These are phyloP conservation scores for Podaxis rugospora DNA, from an alignment of 768 basidiomycete genomes.

Conservation along the genomic window DNA sequence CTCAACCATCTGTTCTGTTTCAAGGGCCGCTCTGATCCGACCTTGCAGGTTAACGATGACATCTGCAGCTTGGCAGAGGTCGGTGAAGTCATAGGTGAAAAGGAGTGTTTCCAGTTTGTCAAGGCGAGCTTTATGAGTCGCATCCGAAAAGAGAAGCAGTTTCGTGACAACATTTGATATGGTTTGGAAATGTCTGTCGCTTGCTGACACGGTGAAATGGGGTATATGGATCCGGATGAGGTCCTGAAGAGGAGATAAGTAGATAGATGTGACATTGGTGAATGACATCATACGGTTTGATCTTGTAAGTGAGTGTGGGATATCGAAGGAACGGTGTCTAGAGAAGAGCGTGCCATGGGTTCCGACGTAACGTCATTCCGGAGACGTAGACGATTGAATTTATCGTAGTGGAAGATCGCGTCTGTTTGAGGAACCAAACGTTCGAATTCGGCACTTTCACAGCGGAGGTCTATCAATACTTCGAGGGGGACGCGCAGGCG, in stretches of 20 bases:
- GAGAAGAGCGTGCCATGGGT: slow-evolving; percentile 27
- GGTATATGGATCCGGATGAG: slow-evolving; percentile 79
- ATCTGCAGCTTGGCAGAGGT: slow-evolving; percentile 63
- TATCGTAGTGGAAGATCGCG: slow-evolving; percentile 84
- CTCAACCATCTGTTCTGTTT: slow-evolving; percentile 41
- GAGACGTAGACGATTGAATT: slow-evolving; percentile 87
- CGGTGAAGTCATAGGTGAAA: slow-evolving; percentile 86
- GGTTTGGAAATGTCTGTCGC: slow-evolving; percentile 74
- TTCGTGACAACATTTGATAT: slow-evolving; percentile 86
- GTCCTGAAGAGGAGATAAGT: slow-evolving; percentile 46
- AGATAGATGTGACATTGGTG: background rate
- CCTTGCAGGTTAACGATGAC: slow-evolving; percentile 72
- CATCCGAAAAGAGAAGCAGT: slow-evolving; percentile 86
- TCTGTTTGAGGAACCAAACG: slow-evolving; percentile 88
- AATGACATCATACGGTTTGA: slow-evolving; percentile 26
- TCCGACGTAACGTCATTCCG: slow-evolving; percentile 64
- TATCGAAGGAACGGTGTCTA: slow-evolving; percentile 27
- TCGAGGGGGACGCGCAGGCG: slow-evolving; percentile 80
- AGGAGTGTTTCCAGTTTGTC: slow-evolving; percentile 79
- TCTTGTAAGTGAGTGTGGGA: slow-evolving; percentile 27
- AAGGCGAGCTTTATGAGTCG: slow-evolving; percentile 70
- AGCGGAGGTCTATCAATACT: slow-evolving; percentile 79
- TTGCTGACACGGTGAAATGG: slow-evolving; percentile 82
- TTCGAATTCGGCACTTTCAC: slow-evolving; percentile 80
- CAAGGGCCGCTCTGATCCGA: slow-evolving; percentile 60